Percentiles rank a stretch among this genome's conserved stretches.
phyloP scores from a whole-genome alignment of 495 filamentous ascomycete genomes.

The Talaromyces trachyspermus region DNA sequence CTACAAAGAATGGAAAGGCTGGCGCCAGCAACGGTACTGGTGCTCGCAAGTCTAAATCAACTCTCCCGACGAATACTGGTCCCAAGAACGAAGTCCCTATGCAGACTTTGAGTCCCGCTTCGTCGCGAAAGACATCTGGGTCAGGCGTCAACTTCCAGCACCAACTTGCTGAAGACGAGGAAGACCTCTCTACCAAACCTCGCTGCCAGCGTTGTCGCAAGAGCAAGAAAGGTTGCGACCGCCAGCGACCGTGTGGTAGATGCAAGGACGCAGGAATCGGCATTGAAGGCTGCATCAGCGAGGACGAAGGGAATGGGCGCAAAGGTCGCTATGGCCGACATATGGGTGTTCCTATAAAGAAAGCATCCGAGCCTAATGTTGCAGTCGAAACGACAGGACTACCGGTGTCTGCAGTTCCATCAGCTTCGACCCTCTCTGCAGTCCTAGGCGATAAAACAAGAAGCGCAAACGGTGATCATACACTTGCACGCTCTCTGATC shows the following conservation, averaged over 20 bases:
- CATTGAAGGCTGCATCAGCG: constrained; percentile 86
- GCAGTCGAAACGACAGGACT: constrained; percentile 20
- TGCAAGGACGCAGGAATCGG: constrained; percentile 94
- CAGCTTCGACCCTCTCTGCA: constrained; percentile 24
- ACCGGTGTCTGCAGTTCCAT: constrained; percentile 11
- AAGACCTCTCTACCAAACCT: constrained; percentile 86
- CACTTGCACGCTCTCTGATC: neutral
- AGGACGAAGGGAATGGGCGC: constrained; percentile 92
- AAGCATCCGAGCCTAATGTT: constrained; percentile 36
- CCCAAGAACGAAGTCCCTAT: constrained; percentile 60
- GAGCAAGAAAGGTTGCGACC: constrained; percentile 98
- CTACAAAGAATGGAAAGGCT: constrained; percentile 27
- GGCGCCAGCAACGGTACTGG: constrained; percentile 32
- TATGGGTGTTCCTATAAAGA: constrained; percentile 91
- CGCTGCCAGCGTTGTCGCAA: constrained; percentile 97
- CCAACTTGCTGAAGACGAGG: constrained; percentile 71
- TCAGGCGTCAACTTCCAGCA: constrained; percentile 62
- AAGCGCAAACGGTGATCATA: constrained; percentile 58
- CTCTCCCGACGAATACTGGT: constrained; percentile 19
- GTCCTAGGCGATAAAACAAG: constrained; percentile 53
- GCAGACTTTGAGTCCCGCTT: constrained; percentile 47
- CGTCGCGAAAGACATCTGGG: constrained; percentile 69
- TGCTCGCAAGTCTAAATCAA: constrained; percentile 52
- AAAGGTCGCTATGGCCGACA: constrained; percentile 95
- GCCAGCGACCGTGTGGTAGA: constrained; percentile 85